Conservation (phyloP, 2,329 filamentous ascomycete genomes). For the Penicillium sp. region DNA sequence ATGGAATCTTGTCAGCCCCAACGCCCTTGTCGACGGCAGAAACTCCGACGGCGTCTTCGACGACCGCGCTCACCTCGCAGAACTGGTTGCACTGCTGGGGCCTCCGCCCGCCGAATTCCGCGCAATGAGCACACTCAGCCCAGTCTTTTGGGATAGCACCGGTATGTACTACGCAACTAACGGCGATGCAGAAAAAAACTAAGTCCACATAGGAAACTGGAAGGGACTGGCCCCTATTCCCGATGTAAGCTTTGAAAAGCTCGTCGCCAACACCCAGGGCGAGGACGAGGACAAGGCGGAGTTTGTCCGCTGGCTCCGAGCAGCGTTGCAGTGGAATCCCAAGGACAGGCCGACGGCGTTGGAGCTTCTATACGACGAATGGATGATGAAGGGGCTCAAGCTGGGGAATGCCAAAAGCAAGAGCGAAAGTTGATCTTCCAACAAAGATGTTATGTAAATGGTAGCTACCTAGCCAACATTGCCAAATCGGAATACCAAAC, state of each 20-base stretch:
- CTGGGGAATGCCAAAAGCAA: too few relatives aligned
- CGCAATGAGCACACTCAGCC: background rate
- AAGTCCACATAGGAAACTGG: slow-evolving; percentile 1
- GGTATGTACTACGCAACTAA: slow-evolving; percentile 7
- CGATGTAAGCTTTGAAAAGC: background rate
- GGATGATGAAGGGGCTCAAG: slow-evolving; percentile 17
- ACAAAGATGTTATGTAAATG: too few relatives aligned
- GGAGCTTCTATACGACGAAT: slow-evolving; percentile 4
- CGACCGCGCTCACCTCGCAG: slow-evolving; percentile 16
- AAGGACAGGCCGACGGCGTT: slow-evolving; percentile 4
- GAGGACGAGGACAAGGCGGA: slow-evolving; percentile 1
- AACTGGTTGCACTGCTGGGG: slow-evolving; percentile 16
- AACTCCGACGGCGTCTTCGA: slow-evolving; percentile 4
- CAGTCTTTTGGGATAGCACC: slow-evolving; percentile 15
- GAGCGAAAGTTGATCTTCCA: too few relatives aligned
- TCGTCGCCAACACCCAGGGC: background rate
- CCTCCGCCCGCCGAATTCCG: slow-evolving; percentile 9
- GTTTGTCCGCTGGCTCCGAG: slow-evolving; percentile 5
- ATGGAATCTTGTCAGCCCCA: background rate
- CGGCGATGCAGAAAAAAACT: background rate
- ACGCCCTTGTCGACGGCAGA: background rate
- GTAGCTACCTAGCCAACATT: too few relatives aligned
- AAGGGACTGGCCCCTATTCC: slow-evolving; percentile 2
- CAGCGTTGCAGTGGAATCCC: slow-evolving; percentile 2
- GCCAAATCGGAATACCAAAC: too few relatives aligned